These are phyloP conservation scores for Cruciata laevipes DNA, from an alignment of 257 asterid genomes.

Conservation along the genomic window DNA sequence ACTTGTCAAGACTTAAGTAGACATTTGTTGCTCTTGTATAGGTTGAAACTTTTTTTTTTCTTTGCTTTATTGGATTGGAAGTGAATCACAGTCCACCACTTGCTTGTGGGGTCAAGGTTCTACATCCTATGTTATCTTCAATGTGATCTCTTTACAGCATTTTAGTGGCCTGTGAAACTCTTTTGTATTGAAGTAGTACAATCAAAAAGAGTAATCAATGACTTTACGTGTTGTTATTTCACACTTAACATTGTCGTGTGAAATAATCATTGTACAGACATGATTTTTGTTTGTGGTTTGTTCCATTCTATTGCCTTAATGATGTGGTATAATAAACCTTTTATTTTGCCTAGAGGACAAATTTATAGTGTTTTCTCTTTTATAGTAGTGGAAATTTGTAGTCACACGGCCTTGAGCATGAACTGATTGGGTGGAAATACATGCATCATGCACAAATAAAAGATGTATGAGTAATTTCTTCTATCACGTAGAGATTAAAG, in stretches of 20 bases:
- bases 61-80: conserved; percentile 13
- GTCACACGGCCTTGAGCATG: not conserved
- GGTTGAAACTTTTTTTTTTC: conserved; percentile 4
- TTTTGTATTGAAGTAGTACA: not conserved
- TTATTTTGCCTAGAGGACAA: not conserved
- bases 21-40: not conserved
- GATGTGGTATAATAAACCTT: not conserved
- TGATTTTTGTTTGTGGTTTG: not conserved
- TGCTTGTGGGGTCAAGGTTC: conserved; percentile 11
- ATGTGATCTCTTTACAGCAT: not conserved
- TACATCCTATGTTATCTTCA: not conserved
- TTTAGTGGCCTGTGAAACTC: not conserved
- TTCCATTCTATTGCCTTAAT: not conserved
- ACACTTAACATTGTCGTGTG: not conserved
- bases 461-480: conserved; percentile 1
- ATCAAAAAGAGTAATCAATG: not conserved
- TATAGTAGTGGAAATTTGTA: conserved; percentile 7
- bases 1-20: not conserved
- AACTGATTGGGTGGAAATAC: conserved; percentile 53
- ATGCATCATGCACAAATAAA: conserved; percentile 57
- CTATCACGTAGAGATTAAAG: not conserved
- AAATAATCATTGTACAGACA: not conserved
- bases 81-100: conserved; percentile 12
- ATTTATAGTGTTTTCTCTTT: not conserved
- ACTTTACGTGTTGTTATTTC: not conserved